Conservation (phyloP, 176 grass and related monocot genomes). For the Chrysopogon serrulatus region DNA sequence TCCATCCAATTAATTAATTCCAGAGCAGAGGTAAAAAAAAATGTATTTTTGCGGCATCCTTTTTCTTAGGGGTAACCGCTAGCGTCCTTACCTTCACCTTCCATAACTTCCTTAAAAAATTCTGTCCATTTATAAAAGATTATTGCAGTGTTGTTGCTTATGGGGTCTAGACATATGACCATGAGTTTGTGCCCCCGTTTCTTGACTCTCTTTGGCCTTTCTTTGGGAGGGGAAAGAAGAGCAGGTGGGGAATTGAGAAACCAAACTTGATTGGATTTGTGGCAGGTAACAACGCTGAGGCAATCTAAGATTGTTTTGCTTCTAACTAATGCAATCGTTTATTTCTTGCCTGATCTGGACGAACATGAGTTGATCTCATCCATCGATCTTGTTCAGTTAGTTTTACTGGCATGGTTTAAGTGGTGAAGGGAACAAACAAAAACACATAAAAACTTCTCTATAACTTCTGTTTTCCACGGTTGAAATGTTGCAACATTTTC, state of each 20-base stretch:
- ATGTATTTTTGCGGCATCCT: neutral
- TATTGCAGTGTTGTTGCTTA: neutral
- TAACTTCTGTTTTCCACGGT: neutral
- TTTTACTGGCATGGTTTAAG: neutral
- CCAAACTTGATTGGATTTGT: neutral
- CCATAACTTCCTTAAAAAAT: neutral
- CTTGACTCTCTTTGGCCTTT: neutral
- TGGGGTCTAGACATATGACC: neutral
- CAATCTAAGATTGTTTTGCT: neutral
- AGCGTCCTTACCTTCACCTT: conserved; percentile 3
- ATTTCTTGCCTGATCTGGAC: conserved; percentile 13
- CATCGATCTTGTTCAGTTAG: conserved; percentile 1
- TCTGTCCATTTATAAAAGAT: neutral
- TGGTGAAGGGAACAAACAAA: neutral
- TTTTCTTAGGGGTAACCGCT: neutral
- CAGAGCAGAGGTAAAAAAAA: neutral
- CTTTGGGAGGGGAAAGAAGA: neutral
- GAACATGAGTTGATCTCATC: neutral
- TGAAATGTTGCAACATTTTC: neutral
- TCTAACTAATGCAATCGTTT: neutral
- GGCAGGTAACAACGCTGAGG: conserved; percentile 8
- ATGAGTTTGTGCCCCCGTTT: neutral
- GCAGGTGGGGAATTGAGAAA: neutral
- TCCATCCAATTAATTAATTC: neutral
- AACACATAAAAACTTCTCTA: neutral